Conservation (phyloP, 1,139 yeast species). For the Pichia sp. region DNA sequence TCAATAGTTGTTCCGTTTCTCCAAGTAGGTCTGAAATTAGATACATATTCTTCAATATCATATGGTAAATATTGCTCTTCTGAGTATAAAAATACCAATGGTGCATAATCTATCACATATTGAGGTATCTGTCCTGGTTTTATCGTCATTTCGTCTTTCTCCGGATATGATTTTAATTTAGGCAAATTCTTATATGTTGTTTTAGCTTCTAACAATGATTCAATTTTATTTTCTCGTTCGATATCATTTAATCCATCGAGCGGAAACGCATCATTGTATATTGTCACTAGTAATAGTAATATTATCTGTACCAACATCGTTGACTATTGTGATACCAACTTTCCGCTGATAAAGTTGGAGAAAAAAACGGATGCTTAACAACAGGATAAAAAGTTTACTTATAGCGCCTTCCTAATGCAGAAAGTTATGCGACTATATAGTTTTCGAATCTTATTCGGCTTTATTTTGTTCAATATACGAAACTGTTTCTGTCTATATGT, state of each 20-base stretch:
- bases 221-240: slow-evolving; percentile 1
- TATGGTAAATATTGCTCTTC: slow-evolving; percentile 87
- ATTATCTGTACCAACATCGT: background rate
- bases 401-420: background rate
- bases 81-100: slow-evolving; percentile 77
- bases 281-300: background rate
- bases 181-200: slow-evolving; percentile 23
- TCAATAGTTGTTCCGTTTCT: slow-evolving; percentile 40
- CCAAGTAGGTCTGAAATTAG: slow-evolving; percentile 48
- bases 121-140: slow-evolving; percentile 59
- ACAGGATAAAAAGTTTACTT: background rate
- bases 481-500: background rate
- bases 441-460: background rate
- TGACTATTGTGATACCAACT: background rate
- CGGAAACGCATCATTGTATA: background rate
- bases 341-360: background rate
- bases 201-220: slow-evolving; percentile 3
- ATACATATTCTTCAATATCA: slow-evolving; percentile 64
- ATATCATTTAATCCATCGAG: background rate
- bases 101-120: slow-evolving; percentile 69
- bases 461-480: background rate
- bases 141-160: slow-evolving; percentile 28
- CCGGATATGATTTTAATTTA: slow-evolving; percentile 24
- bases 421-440: background rate
- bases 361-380: background rate